Base-by-base conservation (phyloP, 768 basidiomycete species). In the Serendipita sp. region DNA sequence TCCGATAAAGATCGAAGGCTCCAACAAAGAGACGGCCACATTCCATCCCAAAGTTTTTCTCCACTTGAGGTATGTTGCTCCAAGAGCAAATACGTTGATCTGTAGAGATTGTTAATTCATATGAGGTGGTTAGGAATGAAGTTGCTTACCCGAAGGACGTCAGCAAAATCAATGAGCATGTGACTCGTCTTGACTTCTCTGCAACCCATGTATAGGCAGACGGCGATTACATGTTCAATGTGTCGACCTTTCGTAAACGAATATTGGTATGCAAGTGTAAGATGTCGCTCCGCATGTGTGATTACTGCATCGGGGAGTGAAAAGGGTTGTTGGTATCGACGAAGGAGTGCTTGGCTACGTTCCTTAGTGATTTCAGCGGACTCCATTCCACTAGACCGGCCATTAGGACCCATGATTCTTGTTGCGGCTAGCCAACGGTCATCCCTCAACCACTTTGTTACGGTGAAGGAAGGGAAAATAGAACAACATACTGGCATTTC, bases 151-250 rank as follows among this genome's bases (percentile, higher is more conserved):
- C 91, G 88, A 2, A 99, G 81, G 45, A 94, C 78, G 72, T 98
- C 95, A n/a, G 91, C 91, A 70, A 99, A 98, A 75, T 99, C 96
- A 67, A 99, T 98, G 30, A 99, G 83, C 96, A 98, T 98, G 73
- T 94, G 90, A 65, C 86, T 91, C 0, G 90, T 91, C 74, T 95
- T 90, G 70, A 88, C 89, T 74, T 93, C 86, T 66, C 95, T 75
- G 72, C 93, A 95, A 2, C 93, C 91, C 47, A 95, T 84, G 72
- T 99, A 98, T 52, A 98, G 80, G 72, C 96, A 99, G 46, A 94
- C 89, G 2, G 94, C 96, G 41, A 95, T 89, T 67, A 99, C 91
- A 70, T 96, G 92, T 71, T 91, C 78, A 69, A 90, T 90, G 70
- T 88, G 86, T 32, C 96, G 82, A 7, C 96, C 96, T 73, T 94